Base-by-base conservation (phyloP, 2,329 filamentous ascomycete genomes). In the Aspergillus sp. region DNA sequence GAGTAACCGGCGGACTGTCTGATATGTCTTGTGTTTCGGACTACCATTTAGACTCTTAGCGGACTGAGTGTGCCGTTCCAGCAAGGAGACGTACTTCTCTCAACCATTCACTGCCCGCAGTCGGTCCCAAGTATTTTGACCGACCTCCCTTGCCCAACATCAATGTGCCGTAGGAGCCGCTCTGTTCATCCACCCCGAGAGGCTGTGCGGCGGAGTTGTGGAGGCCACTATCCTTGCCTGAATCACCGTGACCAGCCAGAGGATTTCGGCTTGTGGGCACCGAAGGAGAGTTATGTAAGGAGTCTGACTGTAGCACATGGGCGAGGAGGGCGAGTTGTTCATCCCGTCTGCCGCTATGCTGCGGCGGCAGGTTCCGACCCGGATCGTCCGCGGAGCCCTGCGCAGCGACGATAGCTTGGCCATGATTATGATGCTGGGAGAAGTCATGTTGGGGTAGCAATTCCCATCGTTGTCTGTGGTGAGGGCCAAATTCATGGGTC, bases 111-210 rank as follows among this genome's bases (percentile, higher is more conserved):
- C 51, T 54, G 32, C 51, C 51, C 1, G 51, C 51, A 8, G 51
- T 54, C n/a, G 51, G 51, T 3, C 51, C 51, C 51, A 54, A 15
- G 15, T 54, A 54, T 25, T 54, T 54, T 17, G 51, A 54, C 32
- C 51, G 51, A 42, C 51, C 51, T 36, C 51, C 51, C 13, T 54
- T 54, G 27, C 51, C 36, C 51, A 54, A 39, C 51, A 54, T 54
- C 51, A 54, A 54, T 7, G 51, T 54, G 51, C 51, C 51, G 19
- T 41, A 54, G 51, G 51, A 54, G 51, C 51, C 51, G 51, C 36
- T 39, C 17, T 42, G 27, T 21, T 42, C 51, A 17, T 10, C 51
- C 8, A 42, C 51, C 8, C 17, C n/a, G 17, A 54, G n/a, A 19
- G 51, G 51, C n/a, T 54, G 51, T 21, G 32, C 21, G 36, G 13